A percentile compares a stretch with the other conserved stretches of the same genome.
These are phyloP conservation scores for Polygonum aviculare DNA, from an alignment of 148 eudicot genomes.

Conservation along the genomic window DNA sequence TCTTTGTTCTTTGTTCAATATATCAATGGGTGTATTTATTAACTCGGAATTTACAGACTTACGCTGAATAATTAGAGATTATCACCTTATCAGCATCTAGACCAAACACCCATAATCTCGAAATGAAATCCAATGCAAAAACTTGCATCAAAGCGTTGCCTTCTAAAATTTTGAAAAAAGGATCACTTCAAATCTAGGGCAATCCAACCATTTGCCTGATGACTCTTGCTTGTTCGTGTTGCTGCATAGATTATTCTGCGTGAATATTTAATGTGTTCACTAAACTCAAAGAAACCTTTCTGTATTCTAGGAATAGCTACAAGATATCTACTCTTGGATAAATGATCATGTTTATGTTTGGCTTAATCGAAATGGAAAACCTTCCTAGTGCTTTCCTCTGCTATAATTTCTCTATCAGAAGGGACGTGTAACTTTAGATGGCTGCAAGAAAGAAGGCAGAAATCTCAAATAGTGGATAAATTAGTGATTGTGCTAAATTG, in stretches of 20 bases:
- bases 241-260: neutral
- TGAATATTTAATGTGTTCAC: neutral
- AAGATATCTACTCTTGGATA: neutral
- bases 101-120: neutral
- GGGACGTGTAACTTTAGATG: neutral
- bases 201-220: neutral
- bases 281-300: neutral
- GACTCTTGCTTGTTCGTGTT: neutral
- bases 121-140: neutral
- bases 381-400: neutral
- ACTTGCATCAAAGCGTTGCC: neutral
- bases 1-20: neutral
- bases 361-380: neutral
- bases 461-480: neutral
- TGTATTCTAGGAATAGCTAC: neutral
- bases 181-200: neutral
- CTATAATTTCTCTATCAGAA: neutral
- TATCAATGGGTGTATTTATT: neutral
- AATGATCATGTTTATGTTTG: neutral
- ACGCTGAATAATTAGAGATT: neutral
- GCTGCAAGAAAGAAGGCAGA: neutral
- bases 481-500: slow-evolving; percentile 4
- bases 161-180: neutral
- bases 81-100: neutral
- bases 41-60: neutral